Conservation (phyloP, 2,329 filamentous ascomycete genomes). For the Colletotrichum godetiae region DNA sequence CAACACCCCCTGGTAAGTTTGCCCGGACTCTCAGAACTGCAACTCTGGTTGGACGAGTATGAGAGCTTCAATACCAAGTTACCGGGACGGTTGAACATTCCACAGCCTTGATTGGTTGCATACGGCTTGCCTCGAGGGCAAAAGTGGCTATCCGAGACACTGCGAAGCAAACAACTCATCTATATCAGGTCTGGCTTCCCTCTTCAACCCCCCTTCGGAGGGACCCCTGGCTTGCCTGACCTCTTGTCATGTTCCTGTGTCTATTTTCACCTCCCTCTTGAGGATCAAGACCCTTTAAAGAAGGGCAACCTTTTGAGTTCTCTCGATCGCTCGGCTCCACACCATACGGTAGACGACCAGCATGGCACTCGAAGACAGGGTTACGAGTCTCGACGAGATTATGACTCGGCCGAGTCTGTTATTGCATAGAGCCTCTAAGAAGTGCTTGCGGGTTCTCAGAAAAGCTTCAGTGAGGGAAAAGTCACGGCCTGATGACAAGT, state of each 20-base stretch:
- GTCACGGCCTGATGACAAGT: background rate
- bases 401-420: background rate
- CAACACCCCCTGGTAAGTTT: background rate
- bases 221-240: background rate
- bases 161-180: constrained; percentile 17
- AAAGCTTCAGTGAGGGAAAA: background rate
- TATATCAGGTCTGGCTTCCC: constrained; percentile 16
- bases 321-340: background rate
- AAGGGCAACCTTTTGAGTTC: background rate
- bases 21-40: constrained; percentile 1
- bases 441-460: background rate
- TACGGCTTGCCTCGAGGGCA: constrained; percentile 1
- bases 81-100: constrained; percentile 14
- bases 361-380: background rate
- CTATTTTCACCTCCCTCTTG: background rate
- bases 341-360: background rate
- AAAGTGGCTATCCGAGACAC: constrained; percentile 28
- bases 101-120: constrained; percentile 19
- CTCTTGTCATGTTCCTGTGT: background rate
- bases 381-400: too few species aligned
- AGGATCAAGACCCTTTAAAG: background rate
- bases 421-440: constrained; percentile 4
- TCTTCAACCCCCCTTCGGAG: background rate
- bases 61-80: constrained; percentile 7
- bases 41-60: background rate